Evolutionary conservation across 805 yeast species (phyloP).

Genomic region (Pichia sporocuriosa): DNA sequence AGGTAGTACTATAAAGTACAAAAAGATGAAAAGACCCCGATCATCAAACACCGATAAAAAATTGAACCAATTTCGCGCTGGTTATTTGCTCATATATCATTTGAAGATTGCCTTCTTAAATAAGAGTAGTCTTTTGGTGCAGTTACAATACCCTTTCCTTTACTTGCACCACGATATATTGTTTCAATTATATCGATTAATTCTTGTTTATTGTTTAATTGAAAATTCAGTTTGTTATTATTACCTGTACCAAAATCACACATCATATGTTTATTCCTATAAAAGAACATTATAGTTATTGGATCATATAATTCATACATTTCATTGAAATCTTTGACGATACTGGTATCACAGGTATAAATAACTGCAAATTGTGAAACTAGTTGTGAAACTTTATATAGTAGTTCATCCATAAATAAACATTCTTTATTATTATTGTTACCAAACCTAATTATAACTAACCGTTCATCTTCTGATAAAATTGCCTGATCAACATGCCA

Average conservation of each 20-base stretch:
- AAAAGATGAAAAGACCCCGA: neutral
- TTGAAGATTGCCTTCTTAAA: too few species aligned
- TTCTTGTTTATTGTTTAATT: conserved; percentile 74
- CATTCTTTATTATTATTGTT: conserved; percentile 69
- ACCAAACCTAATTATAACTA: conserved; percentile 88
- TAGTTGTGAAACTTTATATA: conserved; percentile 73
- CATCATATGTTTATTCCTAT: conserved; percentile 92
- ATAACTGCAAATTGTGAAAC: conserved; percentile 83
- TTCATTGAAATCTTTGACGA: conserved; percentile 84
- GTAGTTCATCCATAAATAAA: conserved; percentile 83
- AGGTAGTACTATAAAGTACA: neutral
- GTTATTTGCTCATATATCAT: too few species aligned
- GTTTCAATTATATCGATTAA: conserved; percentile 87
- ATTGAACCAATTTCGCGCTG: too few species aligned
- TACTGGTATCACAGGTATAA: conserved; percentile 81
- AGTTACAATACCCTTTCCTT: conserved; percentile 86
- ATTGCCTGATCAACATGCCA: conserved; percentile 99
- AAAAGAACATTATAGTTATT: conserved; percentile 88
- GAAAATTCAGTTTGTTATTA: conserved; percentile 87
- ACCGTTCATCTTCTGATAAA: conserved; percentile 77
- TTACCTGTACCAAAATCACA: conserved; percentile 98
- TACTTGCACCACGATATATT: conserved; percentile 82
- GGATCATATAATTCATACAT: conserved; percentile 92
- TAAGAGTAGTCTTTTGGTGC: conserved; percentile 63
- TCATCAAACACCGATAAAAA: neutral